Conservation (phyloP, 1,139 yeast genomes). For the Dujonia santamariae region DNA sequence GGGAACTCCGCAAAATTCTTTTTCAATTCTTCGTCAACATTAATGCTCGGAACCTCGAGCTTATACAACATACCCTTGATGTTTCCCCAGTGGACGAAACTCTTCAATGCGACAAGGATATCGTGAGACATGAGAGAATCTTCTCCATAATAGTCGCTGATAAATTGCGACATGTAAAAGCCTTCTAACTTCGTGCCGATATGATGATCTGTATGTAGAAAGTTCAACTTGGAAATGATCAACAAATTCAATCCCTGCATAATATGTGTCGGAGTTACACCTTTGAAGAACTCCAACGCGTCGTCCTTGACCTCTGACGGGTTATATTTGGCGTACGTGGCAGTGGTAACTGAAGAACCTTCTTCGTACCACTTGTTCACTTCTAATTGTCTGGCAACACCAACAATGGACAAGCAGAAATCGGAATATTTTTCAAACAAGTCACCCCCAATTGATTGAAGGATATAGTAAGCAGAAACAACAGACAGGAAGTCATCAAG, state of each 20-base stretch:
- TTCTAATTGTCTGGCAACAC: conserved; percentile 50
- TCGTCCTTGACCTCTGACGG: conserved; percentile 22
- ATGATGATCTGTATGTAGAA: conserved; percentile 58
- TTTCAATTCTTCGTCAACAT: conserved; percentile 27
- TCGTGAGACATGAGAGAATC: conserved; percentile 39
- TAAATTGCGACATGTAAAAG: conserved; percentile 36
- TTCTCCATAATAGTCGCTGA: conserved; percentile 39
- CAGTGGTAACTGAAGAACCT: conserved; percentile 42
- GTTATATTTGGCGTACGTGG: conserved; percentile 31
- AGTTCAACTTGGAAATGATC: conserved; percentile 49
- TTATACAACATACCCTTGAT: conserved; percentile 46
- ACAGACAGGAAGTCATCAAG: conserved; percentile 33
- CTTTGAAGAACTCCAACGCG: conserved; percentile 28
- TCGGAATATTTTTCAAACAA: conserved; percentile 35
- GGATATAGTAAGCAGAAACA: conserved; percentile 42
- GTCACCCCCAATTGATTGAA: conserved; percentile 29
- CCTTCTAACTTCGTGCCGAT: conserved; percentile 51
- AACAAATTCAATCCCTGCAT: conserved; percentile 42
- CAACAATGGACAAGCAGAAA: conserved; percentile 48
- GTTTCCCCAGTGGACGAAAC: conserved; percentile 58
- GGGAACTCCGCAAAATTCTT: conserved; percentile 39
- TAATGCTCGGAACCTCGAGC: conserved; percentile 41
- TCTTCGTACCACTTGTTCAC: conserved; percentile 48
- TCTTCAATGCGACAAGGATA: conserved; percentile 47
- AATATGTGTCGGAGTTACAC: conserved; percentile 30